Conservation (phyloP, 805 yeast genomes). For the Huiozyma naganishii region DNA sequence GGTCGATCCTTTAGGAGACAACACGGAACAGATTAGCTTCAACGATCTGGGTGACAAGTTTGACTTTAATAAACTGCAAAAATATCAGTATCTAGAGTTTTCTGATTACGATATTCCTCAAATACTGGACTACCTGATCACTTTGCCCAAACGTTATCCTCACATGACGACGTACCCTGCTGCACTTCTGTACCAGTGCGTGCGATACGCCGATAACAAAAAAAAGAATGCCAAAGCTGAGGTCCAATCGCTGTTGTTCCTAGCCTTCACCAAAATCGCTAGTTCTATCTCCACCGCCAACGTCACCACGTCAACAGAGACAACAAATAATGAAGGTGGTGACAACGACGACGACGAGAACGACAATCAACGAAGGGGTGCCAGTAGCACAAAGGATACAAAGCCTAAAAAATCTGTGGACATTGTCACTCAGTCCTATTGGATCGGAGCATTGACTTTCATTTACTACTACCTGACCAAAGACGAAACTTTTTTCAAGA, state of each 20-base stretch:
- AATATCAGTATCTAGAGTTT: slow-evolving; percentile 52
- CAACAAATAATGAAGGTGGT: background rate
- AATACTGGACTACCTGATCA: slow-evolving; percentile 50
- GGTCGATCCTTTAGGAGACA: background rate
- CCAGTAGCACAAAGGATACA: background rate
- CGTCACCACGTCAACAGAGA: slow-evolving; percentile 2
- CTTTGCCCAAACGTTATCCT: slow-evolving; percentile 45
- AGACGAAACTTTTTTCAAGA: slow-evolving; percentile 46
- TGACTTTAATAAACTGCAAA: slow-evolving; percentile 44
- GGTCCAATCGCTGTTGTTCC: slow-evolving; percentile 47
- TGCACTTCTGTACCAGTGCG: slow-evolving; percentile 54
- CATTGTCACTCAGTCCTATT: slow-evolving; percentile 65
- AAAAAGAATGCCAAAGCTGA: slow-evolving; percentile 41
- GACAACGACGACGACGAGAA: slow-evolving; percentile 24
- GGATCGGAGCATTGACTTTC: slow-evolving; percentile 76
- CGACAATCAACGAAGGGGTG: background rate
- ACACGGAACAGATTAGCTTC: background rate
- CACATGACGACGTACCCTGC: slow-evolving; percentile 48
- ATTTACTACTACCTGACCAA: slow-evolving; percentile 66
- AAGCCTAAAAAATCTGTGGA: slow-evolving; percentile 34
- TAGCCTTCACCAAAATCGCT: slow-evolving; percentile 51
- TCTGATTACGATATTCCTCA: slow-evolving; percentile 63
- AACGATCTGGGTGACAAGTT: slow-evolving; percentile 24
- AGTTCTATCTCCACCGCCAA: slow-evolving; percentile 35
- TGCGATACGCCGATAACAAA: slow-evolving; percentile 55